Base-by-base conservation (phyloP, 805 yeast genomes). In the Maudiozyma turicensis region DNA sequence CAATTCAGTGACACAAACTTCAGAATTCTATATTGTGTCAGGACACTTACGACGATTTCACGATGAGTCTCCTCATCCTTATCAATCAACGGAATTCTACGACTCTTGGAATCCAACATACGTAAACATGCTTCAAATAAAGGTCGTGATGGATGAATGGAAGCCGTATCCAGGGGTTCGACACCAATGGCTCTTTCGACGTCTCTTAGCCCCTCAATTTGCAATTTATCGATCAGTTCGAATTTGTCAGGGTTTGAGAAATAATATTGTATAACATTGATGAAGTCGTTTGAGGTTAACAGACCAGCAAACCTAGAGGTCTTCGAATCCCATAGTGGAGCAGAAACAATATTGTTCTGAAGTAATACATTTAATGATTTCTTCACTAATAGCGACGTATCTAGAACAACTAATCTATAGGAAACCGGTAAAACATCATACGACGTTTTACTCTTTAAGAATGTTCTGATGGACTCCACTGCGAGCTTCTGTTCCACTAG, bases 351-450 rank as follows among this genome's bases (percentile, higher is more conserved):
- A 63, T 87, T 86, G 66, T 93, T 93, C 64, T 93, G 98, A 47
- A 93, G 72, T 52, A 93, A 70, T 31, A 95, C 90, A 55, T 88
- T 89, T 60, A 93, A 73, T 5, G 96, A 86, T 64, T 91, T 88
- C 68, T 91, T 90, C 38, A 93, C 95, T 49, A 88, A 71, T 44
- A 93, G 72, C 6, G 96, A 80, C 1, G 98, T 90, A 65, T 93
- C 99, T 58, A 93, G 78, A 44, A 93, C 98, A 49, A 93, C 85
- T 59, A 93, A 75, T 58, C 97, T 75, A 66, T 91, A 93, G 20
- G 95, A 84, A 35, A 93, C 98, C 2, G 99, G 99, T 40, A 93
- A 74, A 26, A 93, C 99, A 61, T 93, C 99, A 65, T 93, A 93
- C 1, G 97, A 88, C 0, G 96, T 90, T 64, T 91, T 91, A 45